Conservation (phyloP, 352 stramenopile species). For the Globisporangium camurandrum region DNA sequence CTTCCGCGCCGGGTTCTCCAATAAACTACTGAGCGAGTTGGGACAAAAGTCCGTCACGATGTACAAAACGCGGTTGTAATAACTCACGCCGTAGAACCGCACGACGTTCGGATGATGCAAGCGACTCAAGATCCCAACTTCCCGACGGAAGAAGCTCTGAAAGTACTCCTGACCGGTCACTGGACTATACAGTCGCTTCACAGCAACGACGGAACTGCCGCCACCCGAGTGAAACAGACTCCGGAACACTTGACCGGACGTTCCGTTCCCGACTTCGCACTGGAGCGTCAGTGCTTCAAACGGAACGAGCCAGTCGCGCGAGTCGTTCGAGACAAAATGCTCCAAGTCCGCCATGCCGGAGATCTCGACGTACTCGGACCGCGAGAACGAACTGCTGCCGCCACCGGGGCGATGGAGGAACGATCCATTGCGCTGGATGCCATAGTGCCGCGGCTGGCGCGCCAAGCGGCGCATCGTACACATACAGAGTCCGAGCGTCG, state of each 20-base stretch:
- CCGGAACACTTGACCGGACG: slow-evolving; percentile 85
- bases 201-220: slow-evolving; percentile 76
- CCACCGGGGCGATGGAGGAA: slow-evolving; percentile 24
- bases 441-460: slow-evolving; percentile 41
- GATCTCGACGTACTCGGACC: slow-evolving; percentile 83
- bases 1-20: slow-evolving; percentile 68
- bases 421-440: slow-evolving; percentile 4
- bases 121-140: slow-evolving; percentile 82
- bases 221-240: slow-evolving; percentile 78
- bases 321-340: slow-evolving; percentile 85
- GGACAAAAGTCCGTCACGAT: slow-evolving; percentile 89
- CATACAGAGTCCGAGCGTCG: slow-evolving; percentile 82
- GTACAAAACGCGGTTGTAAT: slow-evolving; percentile 87
- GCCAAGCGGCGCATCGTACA: slow-evolving; percentile 77
- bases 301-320: slow-evolving; percentile 85
- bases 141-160: slow-evolving; percentile 85
- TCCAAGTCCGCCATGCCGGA: slow-evolving; percentile 81
- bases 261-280: slow-evolving; percentile 80
- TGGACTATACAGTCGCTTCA: slow-evolving; percentile 84
- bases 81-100: slow-evolving; percentile 86
- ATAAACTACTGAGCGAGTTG: slow-evolving; percentile 70
- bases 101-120: slow-evolving; percentile 87
- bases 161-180: slow-evolving; percentile 87
- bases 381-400: slow-evolving; percentile 49
- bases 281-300: slow-evolving; percentile 85